Evolutionary conservation across 2,329 filamentous ascomycete species (phyloP), one percentile per base, ranked within the genome.

Genomic region (Colletotrichum eleusines): DNA sequence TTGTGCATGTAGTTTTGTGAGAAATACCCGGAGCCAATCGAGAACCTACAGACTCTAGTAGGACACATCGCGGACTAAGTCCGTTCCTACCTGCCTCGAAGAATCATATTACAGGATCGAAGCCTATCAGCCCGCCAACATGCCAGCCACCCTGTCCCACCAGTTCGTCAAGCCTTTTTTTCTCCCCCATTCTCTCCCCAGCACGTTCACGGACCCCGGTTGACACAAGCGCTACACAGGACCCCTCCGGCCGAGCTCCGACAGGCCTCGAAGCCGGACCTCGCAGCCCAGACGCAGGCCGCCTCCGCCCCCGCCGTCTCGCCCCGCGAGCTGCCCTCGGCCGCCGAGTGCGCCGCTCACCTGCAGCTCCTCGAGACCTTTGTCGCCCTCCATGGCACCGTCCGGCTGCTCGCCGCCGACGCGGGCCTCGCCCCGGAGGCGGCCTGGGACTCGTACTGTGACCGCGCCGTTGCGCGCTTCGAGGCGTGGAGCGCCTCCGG

Each of bases 361-460:
- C 81, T 91, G 16, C 89, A 90, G 75, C 80, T 91, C 1, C 81
- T 92, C 0, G 85, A 90, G 71, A 84, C 84, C 8, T 83, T 91
- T 62, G 84, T 86, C 48, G 82, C 85, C 46, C 78, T 91, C n/a
- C 84, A 84, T 75, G n/a, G 48, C 44, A 20, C 69, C 67, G 8
- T 72, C 77, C 58, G 68, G 31, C 8, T 76, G 74, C 33, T 57
- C 51, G 5, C 76, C 68, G 35, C 12, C 61, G 55, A 67, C 6
- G 59, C 66, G 2, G 23, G 50, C 26, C 66, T 64, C 16, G 33
- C 46, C 5, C 66, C 66, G 44, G 69, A 60, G 23, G 54, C 50
- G 26, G 78, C 76, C 42, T 80, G 77, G 78, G 55, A 71, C 7
- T 44, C 46, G n/a, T 80, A 73, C 38, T 53, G 78, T 28, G 73